A percentile compares a stretch with the other conserved stretches of the same genome.
Evolutionary conservation across 345 rosid species (phyloP).

Genomic region (Eucalyptus sideroxylon): DNA sequence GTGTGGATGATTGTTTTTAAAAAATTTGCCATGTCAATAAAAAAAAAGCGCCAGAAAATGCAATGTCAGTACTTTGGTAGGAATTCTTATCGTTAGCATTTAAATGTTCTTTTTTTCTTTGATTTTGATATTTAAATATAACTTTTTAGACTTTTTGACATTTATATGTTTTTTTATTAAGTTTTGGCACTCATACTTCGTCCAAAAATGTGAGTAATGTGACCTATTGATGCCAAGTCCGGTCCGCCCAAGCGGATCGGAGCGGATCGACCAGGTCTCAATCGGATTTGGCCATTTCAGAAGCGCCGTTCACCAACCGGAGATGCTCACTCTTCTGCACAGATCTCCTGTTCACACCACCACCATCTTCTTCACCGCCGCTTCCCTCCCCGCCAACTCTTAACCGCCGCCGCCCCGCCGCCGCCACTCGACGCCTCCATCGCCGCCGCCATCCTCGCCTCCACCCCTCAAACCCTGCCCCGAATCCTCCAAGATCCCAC

Average conservation of each 20-base stretch:
- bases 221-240: fast-evolving
- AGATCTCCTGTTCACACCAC: not conserved
- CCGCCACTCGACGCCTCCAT: conserved; percentile 1
- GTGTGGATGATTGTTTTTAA: fast-evolving
- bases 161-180: fast-evolving
- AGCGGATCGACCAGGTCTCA: not conserved
- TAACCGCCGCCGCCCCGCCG: not conserved
- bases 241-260: no score
- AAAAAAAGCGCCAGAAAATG: no score
- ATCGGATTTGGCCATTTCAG: not conserved
- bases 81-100: fast-evolving
- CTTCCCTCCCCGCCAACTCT: not conserved
- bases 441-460: conserved; percentile 11
- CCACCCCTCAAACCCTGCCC: conserved; percentile 17
- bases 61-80: fast-evolving
- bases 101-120: fast-evolving
- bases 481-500: conserved; percentile 23
- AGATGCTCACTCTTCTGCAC: not conserved
- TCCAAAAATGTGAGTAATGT: no score
- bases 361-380: not conserved
- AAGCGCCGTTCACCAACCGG: not conserved
- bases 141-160: fast-evolving
- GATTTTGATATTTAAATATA: fast-evolving
- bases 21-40: no score
- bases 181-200: no score